Evolutionary conservation across 1,284 basidiomycete species (phyloP).

Genomic region (Moesziomyces antarcticus): DNA sequence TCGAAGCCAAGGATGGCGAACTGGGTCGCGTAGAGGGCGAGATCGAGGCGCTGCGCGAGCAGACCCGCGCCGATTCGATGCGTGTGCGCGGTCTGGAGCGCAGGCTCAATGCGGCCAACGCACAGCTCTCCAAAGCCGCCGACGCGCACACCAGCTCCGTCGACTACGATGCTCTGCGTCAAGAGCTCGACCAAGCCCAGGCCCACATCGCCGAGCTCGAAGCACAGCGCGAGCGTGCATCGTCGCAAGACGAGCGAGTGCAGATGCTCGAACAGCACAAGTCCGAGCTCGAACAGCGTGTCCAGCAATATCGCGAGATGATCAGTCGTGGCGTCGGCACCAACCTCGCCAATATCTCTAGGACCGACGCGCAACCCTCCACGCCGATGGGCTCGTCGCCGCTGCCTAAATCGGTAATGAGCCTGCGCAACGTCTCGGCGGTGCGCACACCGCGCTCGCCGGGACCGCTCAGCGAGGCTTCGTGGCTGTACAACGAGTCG

Average conservation of each 20-base stretch:
- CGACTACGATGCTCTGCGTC: conserved; percentile 12
- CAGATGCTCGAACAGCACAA: conserved; percentile 33
- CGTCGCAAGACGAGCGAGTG: conserved; percentile 27
- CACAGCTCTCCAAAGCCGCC: conserved; percentile 18
- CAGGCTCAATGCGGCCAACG: conserved; percentile 22
- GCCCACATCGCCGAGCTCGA: conserved; percentile 25
- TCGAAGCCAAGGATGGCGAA: no score
- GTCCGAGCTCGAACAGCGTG: conserved; percentile 37
- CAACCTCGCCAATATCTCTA: conserved; percentile 29
- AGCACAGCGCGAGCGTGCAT: conserved; percentile 3
- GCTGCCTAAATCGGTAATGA: conserved; percentile 43
- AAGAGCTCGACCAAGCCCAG: conserved; percentile 23
- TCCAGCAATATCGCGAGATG: conserved; percentile 48
- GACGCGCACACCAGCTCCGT: not conserved
- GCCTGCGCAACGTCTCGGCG: conserved; percentile 40
- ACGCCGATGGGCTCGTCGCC: conserved; percentile 29
- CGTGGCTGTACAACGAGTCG: conserved; percentile 55
- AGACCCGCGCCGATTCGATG: conserved; percentile 18
- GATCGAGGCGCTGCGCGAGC: conserved; percentile 21
- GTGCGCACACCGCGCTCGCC: conserved; percentile 46
- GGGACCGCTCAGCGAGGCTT: conserved; percentile 44
- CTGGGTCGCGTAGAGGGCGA: not conserved
- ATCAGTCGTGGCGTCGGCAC: conserved; percentile 43
- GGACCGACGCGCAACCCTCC: not conserved
- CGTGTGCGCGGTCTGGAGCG: conserved; percentile 33